phyloP scores from a whole-genome alignment of 805 yeast species.

The Hanseniaspora guilliermondii region DNA sequence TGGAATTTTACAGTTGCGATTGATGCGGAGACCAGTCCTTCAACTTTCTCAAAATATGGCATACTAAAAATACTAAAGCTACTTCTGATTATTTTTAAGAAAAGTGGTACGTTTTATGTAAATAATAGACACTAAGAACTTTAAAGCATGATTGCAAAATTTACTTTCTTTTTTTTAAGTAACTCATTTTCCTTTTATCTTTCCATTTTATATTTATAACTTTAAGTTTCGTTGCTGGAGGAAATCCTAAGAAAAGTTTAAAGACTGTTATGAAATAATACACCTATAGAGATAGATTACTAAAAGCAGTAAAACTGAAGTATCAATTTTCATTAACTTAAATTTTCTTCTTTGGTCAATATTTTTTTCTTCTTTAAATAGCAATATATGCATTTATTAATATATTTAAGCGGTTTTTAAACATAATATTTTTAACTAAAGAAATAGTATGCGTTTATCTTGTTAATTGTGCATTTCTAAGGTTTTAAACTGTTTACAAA shows the following conservation, averaged over 20 bases:
- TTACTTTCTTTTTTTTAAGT: too few species aligned
- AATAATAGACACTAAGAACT: too few species aligned
- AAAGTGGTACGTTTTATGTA: too few species aligned
- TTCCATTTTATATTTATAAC: too few species aligned
- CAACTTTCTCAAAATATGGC: background rate
- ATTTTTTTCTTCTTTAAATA: background rate
- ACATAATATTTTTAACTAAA: background rate
- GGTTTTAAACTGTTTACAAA: too few species aligned
- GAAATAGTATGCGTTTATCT: background rate
- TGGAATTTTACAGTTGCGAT: background rate
- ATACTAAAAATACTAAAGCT: background rate
- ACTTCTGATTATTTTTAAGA: background rate
- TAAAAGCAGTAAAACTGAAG: background rate
- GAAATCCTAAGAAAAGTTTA: too few species aligned
- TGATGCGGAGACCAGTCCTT: background rate
- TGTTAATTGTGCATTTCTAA: too few species aligned
- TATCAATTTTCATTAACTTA: background rate
- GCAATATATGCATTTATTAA: background rate
- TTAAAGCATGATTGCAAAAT: too few species aligned
- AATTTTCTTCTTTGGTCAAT: background rate
- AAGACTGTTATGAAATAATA: background rate
- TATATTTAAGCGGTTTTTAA: background rate
- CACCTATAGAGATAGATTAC: background rate
- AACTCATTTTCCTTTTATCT: too few species aligned
- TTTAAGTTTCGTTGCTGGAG: too few species aligned